Conservation (phyloP, 768 basidiomycete species). For the Tephrocybe sp. region DNA sequence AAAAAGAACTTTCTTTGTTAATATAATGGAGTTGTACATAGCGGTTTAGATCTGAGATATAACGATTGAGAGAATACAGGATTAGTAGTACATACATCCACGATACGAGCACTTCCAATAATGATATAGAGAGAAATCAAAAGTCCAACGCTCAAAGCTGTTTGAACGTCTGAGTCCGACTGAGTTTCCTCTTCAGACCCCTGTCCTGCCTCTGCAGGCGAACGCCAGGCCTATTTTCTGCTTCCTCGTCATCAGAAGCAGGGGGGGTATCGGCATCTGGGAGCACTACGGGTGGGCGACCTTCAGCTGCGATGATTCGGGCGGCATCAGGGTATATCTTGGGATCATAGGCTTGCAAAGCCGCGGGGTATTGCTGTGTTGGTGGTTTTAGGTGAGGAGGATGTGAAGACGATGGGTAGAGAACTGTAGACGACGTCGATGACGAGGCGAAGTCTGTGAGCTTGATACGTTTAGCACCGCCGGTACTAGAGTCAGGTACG, state of each 20-base stretch:
- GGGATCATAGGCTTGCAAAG: conserved; percentile 33
- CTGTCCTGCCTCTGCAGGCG: conserved; percentile 16
- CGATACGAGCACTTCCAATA: not conserved
- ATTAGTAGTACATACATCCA: not conserved
- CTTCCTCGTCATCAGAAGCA: conserved; percentile 16
- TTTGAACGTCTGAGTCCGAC: conserved; percentile 30
- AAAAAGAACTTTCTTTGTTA: too few relatives aligned
- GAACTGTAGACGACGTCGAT: too few relatives aligned
- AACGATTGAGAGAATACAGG: not conserved
- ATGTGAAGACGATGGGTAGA: too few relatives aligned
- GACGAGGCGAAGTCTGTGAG: conserved; percentile 7
- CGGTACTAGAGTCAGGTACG: not conserved
- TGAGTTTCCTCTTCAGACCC: conserved; percentile 22
- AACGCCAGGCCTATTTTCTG: conserved; percentile 8
- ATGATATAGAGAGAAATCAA: not conserved
- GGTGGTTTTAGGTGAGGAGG: not conserved
- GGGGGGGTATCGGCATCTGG: conserved; percentile 14
- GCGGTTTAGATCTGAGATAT: not conserved
- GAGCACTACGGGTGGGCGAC: conserved; percentile 15
- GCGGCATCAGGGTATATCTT: conserved; percentile 35
- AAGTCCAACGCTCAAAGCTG: conserved; percentile 20
- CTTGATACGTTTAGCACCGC: conserved; percentile 11
- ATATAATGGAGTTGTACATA: too few relatives aligned
- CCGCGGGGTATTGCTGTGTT: conserved; percentile 34
- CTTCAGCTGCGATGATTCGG: conserved; percentile 24